Percentiles rank a stretch among this genome's conserved stretches.
These are phyloP conservation scores for Aspergillus oerlinghausenensis DNA, from an alignment of 2,329 filamentous ascomycete genomes.

Conservation along the genomic window DNA sequence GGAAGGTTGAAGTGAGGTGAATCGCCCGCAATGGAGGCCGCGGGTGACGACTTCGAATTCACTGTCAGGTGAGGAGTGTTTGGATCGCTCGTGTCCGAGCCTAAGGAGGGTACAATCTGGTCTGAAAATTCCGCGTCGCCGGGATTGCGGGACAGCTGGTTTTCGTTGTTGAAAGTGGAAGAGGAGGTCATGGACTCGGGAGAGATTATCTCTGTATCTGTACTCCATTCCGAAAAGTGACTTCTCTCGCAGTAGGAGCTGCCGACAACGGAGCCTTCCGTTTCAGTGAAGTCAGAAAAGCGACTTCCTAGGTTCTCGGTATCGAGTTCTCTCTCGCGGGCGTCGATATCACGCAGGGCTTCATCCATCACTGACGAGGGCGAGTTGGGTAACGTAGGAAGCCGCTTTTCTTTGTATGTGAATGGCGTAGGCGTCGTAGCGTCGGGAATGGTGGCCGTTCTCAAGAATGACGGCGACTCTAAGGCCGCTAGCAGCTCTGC, in stretches of 20 bases:
- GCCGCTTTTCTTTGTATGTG: slow-evolving; percentile 34
- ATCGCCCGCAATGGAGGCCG: slow-evolving; percentile 23
- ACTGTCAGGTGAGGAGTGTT: slow-evolving; percentile 35
- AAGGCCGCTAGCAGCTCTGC: slow-evolving; percentile 9
- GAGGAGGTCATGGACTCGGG: slow-evolving; percentile 34
- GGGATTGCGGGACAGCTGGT: slow-evolving; percentile 15
- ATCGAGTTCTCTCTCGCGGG: slow-evolving; percentile 28
- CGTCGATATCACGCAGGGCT: slow-evolving; percentile 33
- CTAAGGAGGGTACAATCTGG: slow-evolving; percentile 19
- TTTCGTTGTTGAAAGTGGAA: slow-evolving; percentile 27
- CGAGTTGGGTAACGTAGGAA: slow-evolving; percentile 44
- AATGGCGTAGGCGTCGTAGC: slow-evolving; percentile 23
- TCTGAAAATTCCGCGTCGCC: slow-evolving; percentile 19
- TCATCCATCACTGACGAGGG: slow-evolving; percentile 44
- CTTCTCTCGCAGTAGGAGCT: slow-evolving; percentile 30
- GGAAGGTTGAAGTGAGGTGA: slow-evolving; percentile 22
- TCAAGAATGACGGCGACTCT: slow-evolving; percentile 21
- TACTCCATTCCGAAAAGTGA: slow-evolving; percentile 40
- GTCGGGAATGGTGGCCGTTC: slow-evolving; percentile 17
- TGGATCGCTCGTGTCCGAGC: slow-evolving; percentile 26
- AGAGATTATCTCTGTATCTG: slow-evolving; percentile 32
- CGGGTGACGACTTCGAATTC: slow-evolving; percentile 26
- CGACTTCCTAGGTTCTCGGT: slow-evolving; percentile 34
- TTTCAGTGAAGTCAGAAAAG: slow-evolving; percentile 39
- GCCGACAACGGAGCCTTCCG: slow-evolving; percentile 25